Base-by-base conservation (phyloP, 305 asterid species). In the Withania somnifera region DNA sequence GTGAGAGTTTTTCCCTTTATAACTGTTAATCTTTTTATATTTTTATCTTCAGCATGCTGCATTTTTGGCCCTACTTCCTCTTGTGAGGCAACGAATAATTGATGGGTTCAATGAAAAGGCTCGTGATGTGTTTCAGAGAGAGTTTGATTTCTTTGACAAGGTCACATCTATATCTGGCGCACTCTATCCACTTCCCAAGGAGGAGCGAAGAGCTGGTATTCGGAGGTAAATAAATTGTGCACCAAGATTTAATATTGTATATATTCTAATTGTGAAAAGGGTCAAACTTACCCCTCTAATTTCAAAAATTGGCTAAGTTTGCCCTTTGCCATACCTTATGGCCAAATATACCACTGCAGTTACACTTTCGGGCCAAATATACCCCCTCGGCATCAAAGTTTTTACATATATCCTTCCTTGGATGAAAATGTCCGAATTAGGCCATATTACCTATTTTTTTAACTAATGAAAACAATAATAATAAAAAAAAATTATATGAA, bases 91-190 rank as follows among this genome's bases (percentile, higher is more conserved):
- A 84, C 90, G 89, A 53, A 97, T 97, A 80, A 92, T 97, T 87
- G 95, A 93, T 83, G 91, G 97, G 85, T 97, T 97, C 90, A 89
- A 57, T 87, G 87, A 91, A n/a, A 90, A 89, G 85, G 99, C 99
- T 82, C 93, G 85, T 77, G 97, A 87, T 58, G 40, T 93, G 71
- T 97, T 97, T 82, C 89, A 86, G 66, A 91, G 98, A 85, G 98
- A 97, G 87, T 97, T 97, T 88, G 96, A 91, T 89, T 97, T 97
- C 97, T 97, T 97, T 86, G 98, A 97, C 92, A 90, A 97, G 88
- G 99, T 97, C 85, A 97, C 99, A 50, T 93, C 98, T 84, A 97
- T 97, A 87, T 97, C 99, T 77, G 99, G 99, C 40, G 97, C 92
- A 81, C 96, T 97, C 83, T 97, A 64, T 90, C 97, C 93, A 52